phyloP scores from a whole-genome alignment of 495 filamentous ascomycete species.

The Amorphotheca resinae region DNA sequence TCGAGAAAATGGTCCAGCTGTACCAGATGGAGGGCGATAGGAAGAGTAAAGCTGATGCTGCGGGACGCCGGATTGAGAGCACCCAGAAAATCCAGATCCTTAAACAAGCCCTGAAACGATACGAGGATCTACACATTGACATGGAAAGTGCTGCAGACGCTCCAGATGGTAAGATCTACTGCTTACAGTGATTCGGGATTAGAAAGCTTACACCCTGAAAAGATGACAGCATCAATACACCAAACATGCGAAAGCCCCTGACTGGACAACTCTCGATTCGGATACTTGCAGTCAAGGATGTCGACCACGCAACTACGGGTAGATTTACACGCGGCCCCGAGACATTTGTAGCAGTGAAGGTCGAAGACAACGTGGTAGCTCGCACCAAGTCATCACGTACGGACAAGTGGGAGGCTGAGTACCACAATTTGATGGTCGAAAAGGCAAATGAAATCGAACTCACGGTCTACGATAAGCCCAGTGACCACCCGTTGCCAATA shows the following conservation, averaged over 20 bases:
- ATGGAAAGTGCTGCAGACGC: constrained; percentile 65
- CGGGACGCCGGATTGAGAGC: constrained; percentile 79
- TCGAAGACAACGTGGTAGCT: constrained; percentile 83
- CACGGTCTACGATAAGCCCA: constrained; percentile 87
- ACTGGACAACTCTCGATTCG: constrained; percentile 80
- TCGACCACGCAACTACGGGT: constrained; percentile 81
- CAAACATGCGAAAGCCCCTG: constrained; percentile 85
- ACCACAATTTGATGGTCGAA: constrained; percentile 83
- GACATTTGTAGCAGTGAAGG: constrained; percentile 90
- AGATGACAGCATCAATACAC: constrained; percentile 96
- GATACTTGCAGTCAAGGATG: constrained; percentile 80
- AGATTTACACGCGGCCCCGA: constrained; percentile 85
- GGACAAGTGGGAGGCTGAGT: constrained; percentile 84
- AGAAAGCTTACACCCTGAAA: background rate
- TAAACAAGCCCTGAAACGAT: constrained; percentile 89
- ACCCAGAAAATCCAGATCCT: constrained; percentile 95
- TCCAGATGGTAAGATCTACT: constrained; percentile 57
- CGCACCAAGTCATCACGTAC: constrained; percentile 77
- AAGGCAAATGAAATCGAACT: constrained; percentile 98
- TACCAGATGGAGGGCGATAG: constrained; percentile 98
- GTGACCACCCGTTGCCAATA: constrained; percentile 80
- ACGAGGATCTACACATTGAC: constrained; percentile 95
- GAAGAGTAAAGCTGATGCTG: constrained; percentile 87
- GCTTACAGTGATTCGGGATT: background rate
- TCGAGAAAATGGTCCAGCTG: constrained; percentile 98